phyloP scores from a whole-genome alignment of 2,329 filamentous ascomycete genomes.

The Epichloe typhina region DNA sequence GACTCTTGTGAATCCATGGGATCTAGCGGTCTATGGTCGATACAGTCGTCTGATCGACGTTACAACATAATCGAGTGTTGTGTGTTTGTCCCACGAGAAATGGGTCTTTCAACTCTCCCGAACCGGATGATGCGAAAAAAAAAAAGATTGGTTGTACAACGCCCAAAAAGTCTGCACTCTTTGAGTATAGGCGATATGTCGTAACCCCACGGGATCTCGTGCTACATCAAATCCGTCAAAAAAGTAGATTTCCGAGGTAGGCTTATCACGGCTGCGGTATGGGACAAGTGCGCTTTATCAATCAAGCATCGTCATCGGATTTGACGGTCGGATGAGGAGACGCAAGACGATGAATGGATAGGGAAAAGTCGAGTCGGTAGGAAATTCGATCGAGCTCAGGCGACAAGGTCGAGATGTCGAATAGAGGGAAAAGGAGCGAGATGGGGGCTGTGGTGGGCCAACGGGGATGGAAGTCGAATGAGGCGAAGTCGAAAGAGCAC shows the following conservation, averaged over 20 bases:
- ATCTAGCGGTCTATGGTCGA: neutral
- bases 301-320: neutral
- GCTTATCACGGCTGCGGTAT: neutral
- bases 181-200: neutral
- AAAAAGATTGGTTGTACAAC: neutral
- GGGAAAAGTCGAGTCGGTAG: neutral
- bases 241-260: neutral
- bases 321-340: neutral
- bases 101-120: neutral
- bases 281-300: neutral
- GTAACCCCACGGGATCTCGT: neutral
- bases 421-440: neutral
- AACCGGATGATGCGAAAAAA: neutral
- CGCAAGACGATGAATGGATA: neutral
- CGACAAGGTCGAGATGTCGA: neutral
- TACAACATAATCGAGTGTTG: conserved; percentile 8
- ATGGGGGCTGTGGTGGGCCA: neutral
- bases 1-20: conserved; percentile 26
- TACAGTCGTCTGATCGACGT: conserved; percentile 1
- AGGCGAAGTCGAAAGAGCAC: neutral
- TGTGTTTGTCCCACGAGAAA: neutral
- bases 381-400: neutral
- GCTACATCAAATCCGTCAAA: neutral
- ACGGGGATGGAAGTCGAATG: neutral
- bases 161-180: neutral